phyloP scores from a whole-genome alignment of 352 stramenopile genomes.

The Globisporangium mamillatum region DNA sequence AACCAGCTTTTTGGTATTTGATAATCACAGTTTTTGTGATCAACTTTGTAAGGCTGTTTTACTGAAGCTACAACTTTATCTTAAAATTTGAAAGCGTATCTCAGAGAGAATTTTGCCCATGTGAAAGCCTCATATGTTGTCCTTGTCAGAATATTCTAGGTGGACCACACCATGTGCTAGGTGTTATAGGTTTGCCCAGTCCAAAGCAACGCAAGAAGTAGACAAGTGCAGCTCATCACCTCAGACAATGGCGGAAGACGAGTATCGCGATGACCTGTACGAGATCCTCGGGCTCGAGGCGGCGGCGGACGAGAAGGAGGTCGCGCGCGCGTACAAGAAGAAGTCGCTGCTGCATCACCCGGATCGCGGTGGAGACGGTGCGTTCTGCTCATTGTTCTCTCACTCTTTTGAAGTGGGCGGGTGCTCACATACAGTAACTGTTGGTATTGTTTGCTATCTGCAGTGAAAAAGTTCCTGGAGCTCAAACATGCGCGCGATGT shows the following conservation, averaged over 20 bases:
- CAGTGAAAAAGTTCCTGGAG: constrained; percentile 83
- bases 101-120: background rate
- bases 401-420: too few species aligned
- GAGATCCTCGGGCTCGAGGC: constrained; percentile 71
- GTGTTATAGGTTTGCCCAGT: too few species aligned
- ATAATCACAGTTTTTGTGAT: too few species aligned
- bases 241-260: constrained; percentile 26
- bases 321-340: constrained; percentile 83
- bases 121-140: background rate
- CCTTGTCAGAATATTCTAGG: background rate
- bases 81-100: background rate
- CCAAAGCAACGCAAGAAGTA: background rate
- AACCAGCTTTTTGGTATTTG: too few species aligned
- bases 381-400: background rate
- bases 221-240: background rate
- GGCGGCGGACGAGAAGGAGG: constrained; percentile 57
- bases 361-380: constrained; percentile 78
- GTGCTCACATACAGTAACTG: background rate
- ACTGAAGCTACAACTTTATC: background rate
- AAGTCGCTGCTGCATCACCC: constrained; percentile 77
- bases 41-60: too few species aligned
- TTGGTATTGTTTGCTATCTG: constrained; percentile 1
- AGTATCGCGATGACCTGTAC: constrained; percentile 61
- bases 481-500: constrained; percentile 74
- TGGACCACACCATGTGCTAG: background rate